A percentile compares a stretch with the other conserved stretches of the same genome.
phyloP scores from a whole-genome alignment of 2,329 filamentous ascomycete species.

The Colletotrichum sp. region DNA sequence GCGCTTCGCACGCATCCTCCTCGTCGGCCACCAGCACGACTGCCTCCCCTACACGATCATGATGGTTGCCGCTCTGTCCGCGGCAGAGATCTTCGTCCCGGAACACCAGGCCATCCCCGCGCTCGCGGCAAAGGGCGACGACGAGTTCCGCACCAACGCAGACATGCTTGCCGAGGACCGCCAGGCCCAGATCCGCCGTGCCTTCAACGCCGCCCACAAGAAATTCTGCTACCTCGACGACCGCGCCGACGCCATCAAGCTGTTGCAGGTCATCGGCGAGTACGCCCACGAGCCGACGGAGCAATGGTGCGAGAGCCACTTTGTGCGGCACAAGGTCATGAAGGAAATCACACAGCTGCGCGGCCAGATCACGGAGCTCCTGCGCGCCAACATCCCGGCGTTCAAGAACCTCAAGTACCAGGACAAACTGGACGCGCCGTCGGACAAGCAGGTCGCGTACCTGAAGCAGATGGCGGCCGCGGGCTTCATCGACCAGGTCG shows the following conservation, averaged over 20 bases:
- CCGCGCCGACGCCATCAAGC: conserved; percentile 86
- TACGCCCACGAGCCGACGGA: conserved; percentile 78
- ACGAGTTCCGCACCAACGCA: conserved; percentile 63
- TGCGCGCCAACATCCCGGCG: conserved; percentile 74
- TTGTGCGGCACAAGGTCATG: conserved; percentile 86
- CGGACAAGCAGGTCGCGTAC: conserved; percentile 73
- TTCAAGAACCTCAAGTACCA: conserved; percentile 63
- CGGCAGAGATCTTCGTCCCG: conserved; percentile 85
- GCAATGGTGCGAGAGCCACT: conserved; percentile 80
- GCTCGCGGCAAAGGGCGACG: conserved; percentile 49
- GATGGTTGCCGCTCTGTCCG: conserved; percentile 85
- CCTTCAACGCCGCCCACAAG: conserved; percentile 74
- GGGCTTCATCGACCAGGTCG: conserved; percentile 93
- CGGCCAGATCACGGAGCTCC: conserved; percentile 80
- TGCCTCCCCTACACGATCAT: conserved; percentile 88
- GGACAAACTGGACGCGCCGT: conserved; percentile 63
- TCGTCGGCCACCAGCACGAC: conserved; percentile 82
- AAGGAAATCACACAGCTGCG: conserved; percentile 86
- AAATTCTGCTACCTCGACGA: conserved; percentile 83
- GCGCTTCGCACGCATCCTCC: conserved; percentile 88
- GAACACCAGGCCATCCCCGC: conserved; percentile 77
- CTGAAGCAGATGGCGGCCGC: conserved; percentile 91
- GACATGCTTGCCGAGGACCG: conserved; percentile 75
- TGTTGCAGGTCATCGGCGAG: conserved; percentile 86
- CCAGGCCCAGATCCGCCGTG: conserved; percentile 65